A percentile compares a stretch with the other conserved stretches of the same genome.
Conservation (phyloP, 148 eudicot genomes). For the Chenopodium formosanum region DNA sequence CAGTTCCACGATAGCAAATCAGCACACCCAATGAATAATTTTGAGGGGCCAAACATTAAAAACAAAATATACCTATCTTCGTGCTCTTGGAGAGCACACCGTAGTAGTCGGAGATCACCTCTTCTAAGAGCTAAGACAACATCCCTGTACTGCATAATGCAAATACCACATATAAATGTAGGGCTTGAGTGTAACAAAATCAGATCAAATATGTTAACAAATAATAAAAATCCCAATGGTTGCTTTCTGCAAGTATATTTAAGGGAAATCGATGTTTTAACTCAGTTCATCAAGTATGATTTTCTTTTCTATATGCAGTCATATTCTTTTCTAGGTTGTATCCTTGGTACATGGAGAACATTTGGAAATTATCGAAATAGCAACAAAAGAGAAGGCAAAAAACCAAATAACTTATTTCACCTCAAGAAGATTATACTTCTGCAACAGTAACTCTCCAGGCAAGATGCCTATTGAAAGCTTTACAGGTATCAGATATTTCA, state of each 20-base stretch:
- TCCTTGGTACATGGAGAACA: background rate
- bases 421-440: slow-evolving; percentile 78
- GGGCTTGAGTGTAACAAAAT: background rate
- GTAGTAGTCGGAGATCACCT: slow-evolving; percentile 84
- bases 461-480: slow-evolving; percentile 93
- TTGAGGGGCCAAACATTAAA: background rate
- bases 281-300: background rate
- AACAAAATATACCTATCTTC: slow-evolving; percentile 64
- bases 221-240: background rate
- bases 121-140: slow-evolving; percentile 75
- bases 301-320: background rate
- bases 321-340: background rate
- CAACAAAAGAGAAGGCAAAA: slow-evolving; percentile 1
- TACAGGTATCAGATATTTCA: slow-evolving; percentile 94
- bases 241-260: background rate
- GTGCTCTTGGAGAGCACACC: slow-evolving; percentile 80
- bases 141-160: slow-evolving; percentile 56
- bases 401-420: slow-evolving; percentile 33
- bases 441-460: slow-evolving; percentile 61
- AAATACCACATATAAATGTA: slow-evolving; percentile 11
- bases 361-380: background rate
- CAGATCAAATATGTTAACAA: background rate
- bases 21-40: background rate
- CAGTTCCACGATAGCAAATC: background rate
- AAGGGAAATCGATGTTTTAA: background rate